A percentile compares a stretch with the other conserved stretches of the same genome.
Conservation (phyloP, 768 basidiomycete species). For the Lactarius trivialis region DNA sequence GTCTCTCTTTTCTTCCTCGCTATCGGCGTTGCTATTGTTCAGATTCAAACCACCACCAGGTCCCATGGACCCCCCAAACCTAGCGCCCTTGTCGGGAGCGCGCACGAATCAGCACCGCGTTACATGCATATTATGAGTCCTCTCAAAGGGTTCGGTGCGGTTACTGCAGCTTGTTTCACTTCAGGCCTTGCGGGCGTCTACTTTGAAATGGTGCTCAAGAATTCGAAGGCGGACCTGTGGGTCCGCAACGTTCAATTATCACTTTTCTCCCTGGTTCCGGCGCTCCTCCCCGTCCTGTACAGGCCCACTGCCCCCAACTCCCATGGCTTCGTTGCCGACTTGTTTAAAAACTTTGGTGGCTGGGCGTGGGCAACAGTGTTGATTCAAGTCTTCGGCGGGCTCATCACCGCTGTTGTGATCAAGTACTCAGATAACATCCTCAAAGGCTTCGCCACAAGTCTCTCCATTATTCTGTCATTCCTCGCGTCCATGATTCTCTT, state of each 20-base stretch:
- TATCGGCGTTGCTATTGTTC: constrained; percentile 89
- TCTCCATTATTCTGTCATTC: constrained; percentile 93
- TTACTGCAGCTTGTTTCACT: constrained; percentile 80
- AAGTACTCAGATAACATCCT: constrained; percentile 94
- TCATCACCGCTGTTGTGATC: constrained; percentile 93
- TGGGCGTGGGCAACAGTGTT: constrained; percentile 96
- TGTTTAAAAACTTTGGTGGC: constrained; percentile 81
- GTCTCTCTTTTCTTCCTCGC: constrained; percentile 81
- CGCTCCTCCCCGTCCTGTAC: constrained; percentile 73
- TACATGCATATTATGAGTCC: constrained; percentile 75
- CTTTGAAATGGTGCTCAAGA: constrained; percentile 90
- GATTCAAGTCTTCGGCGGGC: constrained; percentile 87
- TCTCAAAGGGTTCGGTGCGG: constrained; percentile 75
- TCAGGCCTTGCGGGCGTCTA: constrained; percentile 89
- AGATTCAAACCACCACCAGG: constrained; percentile 66
- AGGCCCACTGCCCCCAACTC: constrained; percentile 37
- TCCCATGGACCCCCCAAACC: constrained; percentile 26
- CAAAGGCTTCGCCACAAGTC: constrained; percentile 95
- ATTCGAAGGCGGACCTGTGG: constrained; percentile 80
- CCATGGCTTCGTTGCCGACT: constrained; percentile 44
- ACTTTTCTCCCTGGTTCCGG: constrained; percentile 85
- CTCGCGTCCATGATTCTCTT: constrained; percentile 89
- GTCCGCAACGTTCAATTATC: constrained; percentile 86
- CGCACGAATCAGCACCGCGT: constrained; percentile 53
- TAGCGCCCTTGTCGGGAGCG: constrained; percentile 52